A percentile compares a stretch with the other conserved stretches of the same genome.
Conservation (phyloP, 805 yeast genomes). For the Starmerella asiatica region DNA sequence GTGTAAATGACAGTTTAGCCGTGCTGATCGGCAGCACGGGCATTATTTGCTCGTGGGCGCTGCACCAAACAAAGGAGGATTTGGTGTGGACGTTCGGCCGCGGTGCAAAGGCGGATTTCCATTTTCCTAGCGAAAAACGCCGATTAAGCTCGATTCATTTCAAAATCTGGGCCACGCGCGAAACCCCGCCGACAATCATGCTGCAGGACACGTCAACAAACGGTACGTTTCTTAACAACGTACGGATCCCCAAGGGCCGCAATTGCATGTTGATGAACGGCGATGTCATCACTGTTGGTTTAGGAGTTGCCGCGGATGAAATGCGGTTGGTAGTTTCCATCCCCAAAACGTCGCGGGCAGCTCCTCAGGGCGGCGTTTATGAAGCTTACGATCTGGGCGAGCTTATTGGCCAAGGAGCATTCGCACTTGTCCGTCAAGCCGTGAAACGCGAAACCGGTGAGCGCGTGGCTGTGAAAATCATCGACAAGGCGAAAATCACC, state of each 20-base stretch:
- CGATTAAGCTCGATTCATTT: slow-evolving; percentile 65
- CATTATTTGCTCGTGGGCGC: slow-evolving; percentile 17
- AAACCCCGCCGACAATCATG: slow-evolving; percentile 35
- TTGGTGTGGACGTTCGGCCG: slow-evolving; percentile 65
- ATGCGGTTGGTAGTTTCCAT: slow-evolving; percentile 33
- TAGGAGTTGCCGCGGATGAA: slow-evolving; percentile 65
- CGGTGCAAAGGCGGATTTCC: slow-evolving; percentile 49
- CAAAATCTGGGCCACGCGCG: slow-evolving; percentile 51
- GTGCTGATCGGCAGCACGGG: slow-evolving; percentile 19
- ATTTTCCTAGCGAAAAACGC: slow-evolving; percentile 41
- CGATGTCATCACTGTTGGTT: slow-evolving; percentile 82
- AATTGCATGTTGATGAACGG: slow-evolving; percentile 80
- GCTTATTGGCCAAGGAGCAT: slow-evolving; percentile 94
- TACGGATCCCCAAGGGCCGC: slow-evolving; percentile 56
- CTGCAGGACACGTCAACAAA: slow-evolving; percentile 73
- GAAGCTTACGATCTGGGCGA: slow-evolving; percentile 69
- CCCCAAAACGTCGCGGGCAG: slow-evolving; percentile 25
- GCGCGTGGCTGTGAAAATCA: slow-evolving; percentile 81
- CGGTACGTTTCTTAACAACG: slow-evolving; percentile 78
- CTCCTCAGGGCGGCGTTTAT: slow-evolving; percentile 39
- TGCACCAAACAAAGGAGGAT: slow-evolving; percentile 7
- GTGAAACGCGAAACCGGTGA: slow-evolving; percentile 74
- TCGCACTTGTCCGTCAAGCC: slow-evolving; percentile 88
- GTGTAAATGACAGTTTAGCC: slow-evolving; percentile 14
- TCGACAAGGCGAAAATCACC: slow-evolving; percentile 62